phyloP scores from a whole-genome alignment of 805 yeast genomes.

The Candida alai region DNA sequence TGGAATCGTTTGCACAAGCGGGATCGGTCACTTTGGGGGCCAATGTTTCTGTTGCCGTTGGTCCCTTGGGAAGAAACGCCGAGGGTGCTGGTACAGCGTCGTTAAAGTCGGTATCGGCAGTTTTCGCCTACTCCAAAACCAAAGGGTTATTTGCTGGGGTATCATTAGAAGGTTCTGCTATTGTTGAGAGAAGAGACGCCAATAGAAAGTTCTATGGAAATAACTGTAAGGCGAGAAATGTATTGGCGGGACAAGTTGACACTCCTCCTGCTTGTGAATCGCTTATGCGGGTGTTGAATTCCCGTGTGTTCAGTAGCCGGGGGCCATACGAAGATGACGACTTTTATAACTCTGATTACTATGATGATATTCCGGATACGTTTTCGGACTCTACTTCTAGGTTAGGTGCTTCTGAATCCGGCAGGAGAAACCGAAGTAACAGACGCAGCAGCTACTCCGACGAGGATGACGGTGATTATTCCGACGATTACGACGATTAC shows the following conservation, averaged over 20 bases:
- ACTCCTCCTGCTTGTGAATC: conserved; percentile 91
- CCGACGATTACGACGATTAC: conserved; percentile 33
- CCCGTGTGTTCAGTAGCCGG: conserved; percentile 71
- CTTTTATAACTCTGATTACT: conserved; percentile 60
- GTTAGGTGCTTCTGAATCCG: conserved; percentile 24
- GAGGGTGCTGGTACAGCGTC: conserved; percentile 97
- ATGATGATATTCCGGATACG: conserved; percentile 71
- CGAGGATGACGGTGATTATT: conserved; percentile 24
- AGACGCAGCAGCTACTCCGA: conserved; percentile 21
- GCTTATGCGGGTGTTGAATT: conserved; percentile 78
- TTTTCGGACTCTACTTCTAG: conserved; percentile 58
- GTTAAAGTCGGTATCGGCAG: conserved; percentile 79
- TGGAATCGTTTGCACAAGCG: conserved; percentile 86
- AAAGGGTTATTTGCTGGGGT: conserved; percentile 98
- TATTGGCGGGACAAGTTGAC: conserved; percentile 83
- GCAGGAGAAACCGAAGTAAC: conserved; percentile 13
- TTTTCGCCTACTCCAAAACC: conserved; percentile 90
- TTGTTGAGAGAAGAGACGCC: conserved; percentile 96
- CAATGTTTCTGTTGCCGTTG: conserved; percentile 92
- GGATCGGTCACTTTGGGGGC: conserved; percentile 96
- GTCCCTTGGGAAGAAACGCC: conserved; percentile 95
- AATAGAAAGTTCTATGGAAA: conserved; percentile 91
- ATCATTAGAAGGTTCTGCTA: conserved; percentile 92
- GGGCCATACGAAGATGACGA: conserved; percentile 45
- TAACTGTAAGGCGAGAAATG: conserved; percentile 81